phyloP scores from a whole-genome alignment of 345 rosid genomes.

The Lepidium sativum region DNA sequence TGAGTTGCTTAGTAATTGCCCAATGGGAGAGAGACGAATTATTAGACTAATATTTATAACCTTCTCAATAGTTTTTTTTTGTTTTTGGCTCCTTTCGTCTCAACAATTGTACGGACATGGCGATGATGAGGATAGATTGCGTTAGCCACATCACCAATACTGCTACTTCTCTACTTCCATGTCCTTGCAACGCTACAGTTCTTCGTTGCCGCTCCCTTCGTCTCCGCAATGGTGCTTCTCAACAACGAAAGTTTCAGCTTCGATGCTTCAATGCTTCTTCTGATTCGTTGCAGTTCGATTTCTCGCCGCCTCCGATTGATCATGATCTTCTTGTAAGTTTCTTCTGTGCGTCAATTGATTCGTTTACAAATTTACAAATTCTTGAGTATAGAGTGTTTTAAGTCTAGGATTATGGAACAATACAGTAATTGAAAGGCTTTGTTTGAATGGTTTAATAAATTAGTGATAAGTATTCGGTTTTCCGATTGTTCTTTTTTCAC shows the following conservation, averaged over 20 bases:
- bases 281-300: constrained; percentile 49
- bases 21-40: too few species aligned
- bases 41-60: not conserved
- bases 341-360: not conserved
- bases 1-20: too few species aligned
- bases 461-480: too few species aligned
- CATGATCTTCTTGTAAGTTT: constrained; percentile 58
- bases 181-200: not conserved
- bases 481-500: too few species aligned
- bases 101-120: constrained; percentile 15
- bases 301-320: constrained; percentile 86
- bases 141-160: constrained; percentile 7
- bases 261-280: constrained; percentile 28
- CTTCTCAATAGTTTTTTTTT: not conserved
- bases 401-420: not conserved
- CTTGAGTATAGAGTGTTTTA: not conserved
- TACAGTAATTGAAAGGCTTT: not conserved
- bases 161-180: constrained; percentile 14
- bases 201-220: constrained; percentile 13
- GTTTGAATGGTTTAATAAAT: too few species aligned
- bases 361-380: not conserved
- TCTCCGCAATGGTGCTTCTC: not conserved
- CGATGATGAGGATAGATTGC: constrained; percentile 16
- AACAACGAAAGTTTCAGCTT: constrained; percentile 11
- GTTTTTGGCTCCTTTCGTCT: not conserved